These are phyloP conservation scores for Skeletonema marinoi DNA, from an alignment of 108 stramenopile species.

Conservation along the genomic window DNA sequence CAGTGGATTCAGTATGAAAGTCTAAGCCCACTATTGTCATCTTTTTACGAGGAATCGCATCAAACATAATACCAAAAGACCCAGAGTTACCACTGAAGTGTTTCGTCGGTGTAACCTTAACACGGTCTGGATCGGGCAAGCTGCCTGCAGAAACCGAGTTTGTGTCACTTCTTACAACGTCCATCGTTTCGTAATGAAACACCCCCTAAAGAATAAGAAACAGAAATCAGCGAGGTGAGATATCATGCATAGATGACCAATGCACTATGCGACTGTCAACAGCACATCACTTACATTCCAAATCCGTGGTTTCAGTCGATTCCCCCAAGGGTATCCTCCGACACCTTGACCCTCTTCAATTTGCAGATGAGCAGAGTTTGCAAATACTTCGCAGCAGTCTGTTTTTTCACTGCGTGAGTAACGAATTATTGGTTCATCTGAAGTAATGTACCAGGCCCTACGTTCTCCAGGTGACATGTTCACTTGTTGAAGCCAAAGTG, in stretches of 20 bases:
- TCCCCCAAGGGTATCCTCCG: conserved; percentile 13
- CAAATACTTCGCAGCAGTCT: conserved; percentile 8
- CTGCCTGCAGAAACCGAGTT: background rate
- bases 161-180: background rate
- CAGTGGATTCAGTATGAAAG: conserved; percentile 19
- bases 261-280: background rate
- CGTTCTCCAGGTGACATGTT: conserved; percentile 2
- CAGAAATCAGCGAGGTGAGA: background rate
- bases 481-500: background rate
- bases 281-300: conserved; percentile 4
- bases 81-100: conserved; percentile 20
- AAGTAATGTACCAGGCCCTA: conserved; percentile 10
- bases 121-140: background rate
- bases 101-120: background rate
- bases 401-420: conserved; percentile 9
- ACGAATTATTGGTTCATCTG: conserved; percentile 20
- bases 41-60: conserved; percentile 14
- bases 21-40: conserved; percentile 5
- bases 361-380: conserved; percentile 11
- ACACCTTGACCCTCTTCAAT: conserved; percentile 22
- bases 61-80: conserved; percentile 13
- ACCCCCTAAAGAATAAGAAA: conserved; percentile 8
- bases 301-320: background rate
- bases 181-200: conserved; percentile 6
- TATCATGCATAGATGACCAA: background rate